A percentile compares a stretch with the other conserved stretches of the same genome.
These are phyloP conservation scores for Blastomyces percursus DNA, from an alignment of 2,329 filamentous ascomycete species.

Conservation along the genomic window DNA sequence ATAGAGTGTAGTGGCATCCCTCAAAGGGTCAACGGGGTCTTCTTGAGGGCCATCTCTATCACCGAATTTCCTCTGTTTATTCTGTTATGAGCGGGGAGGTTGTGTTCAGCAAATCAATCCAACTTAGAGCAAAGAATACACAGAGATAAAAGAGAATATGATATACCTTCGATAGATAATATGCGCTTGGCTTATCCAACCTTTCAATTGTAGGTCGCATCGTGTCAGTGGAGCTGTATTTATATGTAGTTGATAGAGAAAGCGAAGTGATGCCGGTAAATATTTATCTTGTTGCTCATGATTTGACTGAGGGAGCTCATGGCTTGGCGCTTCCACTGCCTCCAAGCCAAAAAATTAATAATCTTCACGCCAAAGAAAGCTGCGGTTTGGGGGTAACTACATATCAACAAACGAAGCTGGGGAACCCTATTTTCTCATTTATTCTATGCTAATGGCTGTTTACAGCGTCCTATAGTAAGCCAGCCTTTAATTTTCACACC, in stretches of 20 bases:
- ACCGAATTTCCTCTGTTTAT: slow-evolving; percentile 56
- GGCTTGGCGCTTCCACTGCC: slow-evolving; percentile 1
- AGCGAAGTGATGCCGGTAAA: background rate
- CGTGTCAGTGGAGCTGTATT: background rate
- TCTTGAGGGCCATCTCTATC: slow-evolving; percentile 47
- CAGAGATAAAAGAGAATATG: slow-evolving; percentile 3
- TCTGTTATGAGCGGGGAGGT: slow-evolving; percentile 37
- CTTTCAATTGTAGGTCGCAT: slow-evolving; percentile 63
- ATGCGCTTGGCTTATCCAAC: slow-evolving; percentile 88
- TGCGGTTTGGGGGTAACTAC: background rate
- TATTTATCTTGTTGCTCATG: background rate
- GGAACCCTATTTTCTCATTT: background rate
- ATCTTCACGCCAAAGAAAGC: background rate
- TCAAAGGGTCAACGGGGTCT: slow-evolving; percentile 66
- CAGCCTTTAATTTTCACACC: background rate
- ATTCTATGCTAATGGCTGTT: background rate
- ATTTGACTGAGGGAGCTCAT: background rate
- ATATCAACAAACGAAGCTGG: background rate
- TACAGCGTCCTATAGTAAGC: background rate
- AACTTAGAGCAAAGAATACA: background rate
- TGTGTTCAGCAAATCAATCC: background rate
- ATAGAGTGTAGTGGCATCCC: slow-evolving; percentile 85
- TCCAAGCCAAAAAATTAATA: background rate
- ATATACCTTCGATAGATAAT: slow-evolving; percentile 69
- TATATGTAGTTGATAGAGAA: background rate